Base-by-base conservation (phyloP, 1,139 yeast species). In the Diutina scorzettiae region DNA sequence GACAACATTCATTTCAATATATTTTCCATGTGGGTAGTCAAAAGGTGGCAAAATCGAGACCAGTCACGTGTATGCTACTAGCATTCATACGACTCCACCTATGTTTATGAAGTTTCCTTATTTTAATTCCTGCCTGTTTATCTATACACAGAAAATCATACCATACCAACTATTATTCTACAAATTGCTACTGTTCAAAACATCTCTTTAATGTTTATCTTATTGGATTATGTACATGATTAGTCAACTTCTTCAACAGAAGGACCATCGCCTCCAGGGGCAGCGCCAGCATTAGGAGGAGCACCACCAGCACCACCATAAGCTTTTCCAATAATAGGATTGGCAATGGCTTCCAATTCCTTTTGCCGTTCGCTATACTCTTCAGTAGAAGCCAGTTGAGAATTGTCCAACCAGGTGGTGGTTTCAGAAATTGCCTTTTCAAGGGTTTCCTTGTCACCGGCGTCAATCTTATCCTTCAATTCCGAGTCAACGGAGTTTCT, bases 381-480 rank as follows among this genome's bases (percentile, higher is more conserved):
- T 6, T 39, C 41, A 11, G 19, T 39, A 16, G 34, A n/a, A 4
- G 41, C 41, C 4, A 20, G 9, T 19, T 39, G 33, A 5, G 41
- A 7, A 9, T 7, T 4, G 18, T 39, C 41, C 27, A 39, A 29
- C 41, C 41, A 39, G 4, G 33, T n/a, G 19, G 19, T 39, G 17
- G 34, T 29, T 14, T 39, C 41, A 4, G 19, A 21, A 12, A 39
- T 39, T 2, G 41, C 41, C 34, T 39, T 34, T 46, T 53, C 27
- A 52, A 54, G 39, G 14, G 39, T 16, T 46, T 53, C 8, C 32
- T 49, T n/a, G 49, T 57, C 3, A 45, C 54, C 32, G 51, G 84
- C 12, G 32, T 67, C 11, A 78, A 79, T 31, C 61, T 86, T 41
- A 40, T 73, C 39, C 39, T 83, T 81, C 47, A 83, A 67, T 58